Evolutionary conservation across 805 yeast species (phyloP).

Genomic region (Diddensiella santjacobensis): DNA sequence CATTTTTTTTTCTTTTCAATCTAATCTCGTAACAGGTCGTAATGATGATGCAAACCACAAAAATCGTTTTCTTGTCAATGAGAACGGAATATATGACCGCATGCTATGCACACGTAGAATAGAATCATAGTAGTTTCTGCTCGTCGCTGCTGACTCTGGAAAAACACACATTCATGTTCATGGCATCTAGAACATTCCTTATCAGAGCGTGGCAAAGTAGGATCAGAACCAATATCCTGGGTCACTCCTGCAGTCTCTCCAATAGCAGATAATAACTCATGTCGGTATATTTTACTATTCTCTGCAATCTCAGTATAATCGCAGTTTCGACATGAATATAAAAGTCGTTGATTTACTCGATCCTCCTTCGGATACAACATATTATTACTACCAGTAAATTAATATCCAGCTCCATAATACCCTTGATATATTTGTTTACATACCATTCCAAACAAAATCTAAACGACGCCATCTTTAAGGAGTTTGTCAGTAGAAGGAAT

Average conservation of each 20-base stretch:
- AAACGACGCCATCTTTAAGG: constrained; percentile 74
- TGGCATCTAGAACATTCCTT: constrained; percentile 89
- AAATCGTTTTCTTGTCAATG: constrained; percentile 1
- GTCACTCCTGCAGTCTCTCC: constrained; percentile 96
- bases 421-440: constrained; percentile 19
- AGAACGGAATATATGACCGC: constrained; percentile 63
- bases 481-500: too few relatives aligned
- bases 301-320: constrained; percentile 89
- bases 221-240: constrained; percentile 91
- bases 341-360: constrained; percentile 64
- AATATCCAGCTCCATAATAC: not conserved
- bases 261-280: constrained; percentile 85
- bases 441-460: constrained; percentile 88
- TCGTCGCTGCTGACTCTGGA: constrained; percentile 92
- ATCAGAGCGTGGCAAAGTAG: constrained; percentile 95
- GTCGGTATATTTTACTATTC: constrained; percentile 78
- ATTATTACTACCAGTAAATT: constrained; percentile 60
- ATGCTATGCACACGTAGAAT: constrained; percentile 76
- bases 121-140: constrained; percentile 85
- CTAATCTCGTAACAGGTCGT: not conserved
- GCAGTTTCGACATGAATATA: constrained; percentile 93
- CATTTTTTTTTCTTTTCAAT: not conserved
- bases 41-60: too few relatives aligned
- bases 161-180: constrained; percentile 87
- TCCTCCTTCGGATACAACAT: constrained; percentile 98